These are phyloP conservation scores for Aspergillus avenaceus DNA, from an alignment of 495 filamentous ascomycete species.

Conservation along the genomic window DNA sequence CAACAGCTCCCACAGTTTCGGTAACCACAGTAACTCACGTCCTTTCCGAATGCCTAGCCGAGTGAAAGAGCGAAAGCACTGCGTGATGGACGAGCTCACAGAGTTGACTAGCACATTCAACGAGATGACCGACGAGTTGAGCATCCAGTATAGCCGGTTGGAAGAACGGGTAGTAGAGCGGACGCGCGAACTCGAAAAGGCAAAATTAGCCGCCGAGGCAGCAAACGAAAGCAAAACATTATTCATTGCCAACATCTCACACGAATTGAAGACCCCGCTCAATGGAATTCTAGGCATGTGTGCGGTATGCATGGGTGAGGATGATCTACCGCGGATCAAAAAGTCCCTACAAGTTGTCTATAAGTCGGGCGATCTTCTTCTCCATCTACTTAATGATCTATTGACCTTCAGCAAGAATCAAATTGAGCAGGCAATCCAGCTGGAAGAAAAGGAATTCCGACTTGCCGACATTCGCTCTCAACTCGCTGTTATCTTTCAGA, in stretches of 20 bases:
- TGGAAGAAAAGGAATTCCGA: conserved; percentile 84
- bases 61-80: conserved; percentile 70
- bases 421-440: conserved; percentile 70
- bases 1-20: conserved; percentile 6
- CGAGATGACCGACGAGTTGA: conserved; percentile 86
- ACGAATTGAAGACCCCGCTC: conserved; percentile 87
- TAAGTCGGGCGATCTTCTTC: conserved; percentile 81
- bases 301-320: conserved; percentile 85
- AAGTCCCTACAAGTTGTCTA: conserved; percentile 81
- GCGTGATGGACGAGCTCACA: conserved; percentile 80
- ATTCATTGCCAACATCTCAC: conserved; percentile 94
- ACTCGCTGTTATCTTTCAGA: conserved; percentile 79
- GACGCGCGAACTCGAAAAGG: conserved; percentile 78
- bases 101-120: conserved; percentile 87
- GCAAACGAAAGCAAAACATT: conserved; percentile 93
- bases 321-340: conserved; percentile 70
- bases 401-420: conserved; percentile 93
- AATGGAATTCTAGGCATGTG: conserved; percentile 95
- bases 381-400: conserved; percentile 86
- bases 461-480: conserved; percentile 76
- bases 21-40: background rate
- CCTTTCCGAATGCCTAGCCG: conserved; percentile 77
- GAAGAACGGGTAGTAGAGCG: conserved; percentile 81
- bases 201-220: conserved; percentile 85
- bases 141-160: conserved; percentile 76